phyloP scores from a whole-genome alignment of 1,284 basidiomycete species.

The Cutaneotrichosporon sp. region DNA sequence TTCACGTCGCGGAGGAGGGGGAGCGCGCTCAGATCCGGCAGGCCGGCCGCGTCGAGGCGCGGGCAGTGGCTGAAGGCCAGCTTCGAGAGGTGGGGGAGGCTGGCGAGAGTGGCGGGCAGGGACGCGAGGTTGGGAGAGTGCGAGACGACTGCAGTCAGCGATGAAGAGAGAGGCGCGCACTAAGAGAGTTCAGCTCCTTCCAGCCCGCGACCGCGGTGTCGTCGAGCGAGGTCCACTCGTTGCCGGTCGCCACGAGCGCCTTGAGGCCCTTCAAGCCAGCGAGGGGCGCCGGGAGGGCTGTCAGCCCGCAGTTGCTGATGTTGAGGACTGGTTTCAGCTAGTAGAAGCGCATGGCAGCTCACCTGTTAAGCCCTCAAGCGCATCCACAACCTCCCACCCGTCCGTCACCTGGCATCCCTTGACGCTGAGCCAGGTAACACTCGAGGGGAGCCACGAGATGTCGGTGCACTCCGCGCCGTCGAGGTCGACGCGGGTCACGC shows the following conservation, averaged over 20 bases:
- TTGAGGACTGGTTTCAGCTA: constrained; percentile 40
- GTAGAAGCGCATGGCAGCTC: constrained; percentile 11
- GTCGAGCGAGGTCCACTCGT: constrained; percentile 42
- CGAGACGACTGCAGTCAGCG: constrained; percentile 38
- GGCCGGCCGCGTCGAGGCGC: constrained; percentile 29
- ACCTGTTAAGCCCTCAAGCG: constrained; percentile 40
- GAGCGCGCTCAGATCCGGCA: constrained; percentile 44
- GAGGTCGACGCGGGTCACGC: constrained; percentile 44
- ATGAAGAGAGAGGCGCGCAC: constrained; percentile 26
- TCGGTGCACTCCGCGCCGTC: constrained; percentile 39
- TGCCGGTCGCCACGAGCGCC: constrained; percentile 49
- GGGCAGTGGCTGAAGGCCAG: constrained; percentile 51
- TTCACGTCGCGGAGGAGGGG: constrained; percentile 49
- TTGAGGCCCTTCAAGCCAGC: constrained; percentile 38
- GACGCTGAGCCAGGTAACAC: constrained; percentile 46
- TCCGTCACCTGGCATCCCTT: constrained; percentile 38
- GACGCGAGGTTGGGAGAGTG: constrained; percentile 45
- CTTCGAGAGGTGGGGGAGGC: constrained; percentile 42
- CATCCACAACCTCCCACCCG: constrained; percentile 45
- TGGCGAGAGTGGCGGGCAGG: constrained; percentile 31
- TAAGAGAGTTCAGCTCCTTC: constrained; percentile 49
- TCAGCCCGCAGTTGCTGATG: constrained; percentile 40
- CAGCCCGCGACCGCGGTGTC: constrained; percentile 34
- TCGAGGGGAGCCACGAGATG: constrained; percentile 38
- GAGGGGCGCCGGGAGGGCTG: constrained; percentile 31